Conservation (phyloP, 768 basidiomycete species). For the Tulasnella sp. region DNA sequence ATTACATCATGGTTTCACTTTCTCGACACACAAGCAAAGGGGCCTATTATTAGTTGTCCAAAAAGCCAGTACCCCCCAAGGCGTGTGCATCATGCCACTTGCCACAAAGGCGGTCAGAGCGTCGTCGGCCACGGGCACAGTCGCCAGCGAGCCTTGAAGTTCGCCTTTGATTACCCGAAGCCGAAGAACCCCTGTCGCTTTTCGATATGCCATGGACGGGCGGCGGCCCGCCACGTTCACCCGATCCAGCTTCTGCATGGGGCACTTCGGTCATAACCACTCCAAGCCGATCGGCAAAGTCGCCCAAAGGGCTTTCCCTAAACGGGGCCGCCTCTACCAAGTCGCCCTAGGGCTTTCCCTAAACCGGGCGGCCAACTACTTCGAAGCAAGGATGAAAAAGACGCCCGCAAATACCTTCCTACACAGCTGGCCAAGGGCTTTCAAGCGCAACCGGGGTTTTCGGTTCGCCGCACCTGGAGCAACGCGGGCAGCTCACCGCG, state of each 20-base stretch:
- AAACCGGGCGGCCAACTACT: too few species aligned
- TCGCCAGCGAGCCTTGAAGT: neutral
- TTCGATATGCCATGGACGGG: neutral
- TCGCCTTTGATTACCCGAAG: neutral
- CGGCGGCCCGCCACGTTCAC: neutral
- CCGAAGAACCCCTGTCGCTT: neutral
- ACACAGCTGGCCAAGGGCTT: neutral
- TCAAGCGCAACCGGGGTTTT: neutral
- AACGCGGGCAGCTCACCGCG: too few species aligned
- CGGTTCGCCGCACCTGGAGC: too few species aligned
- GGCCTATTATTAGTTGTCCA: neutral
- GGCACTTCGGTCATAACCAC: neutral
- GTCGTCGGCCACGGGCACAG: neutral
- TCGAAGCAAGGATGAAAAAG: neutral
- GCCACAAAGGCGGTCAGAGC: neutral
- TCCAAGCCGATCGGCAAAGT: neutral
- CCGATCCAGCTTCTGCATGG: neutral
- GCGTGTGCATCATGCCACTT: neutral
- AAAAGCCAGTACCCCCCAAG: neutral
- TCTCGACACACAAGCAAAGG: neutral
- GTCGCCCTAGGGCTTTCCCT: too few species aligned
- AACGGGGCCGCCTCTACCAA: too few species aligned
- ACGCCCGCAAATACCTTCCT: too few species aligned
- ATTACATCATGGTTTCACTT: neutral
- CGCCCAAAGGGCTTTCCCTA: too few species aligned